Base-by-base conservation (phyloP, 176 grass and related monocot genomes). In the Cenchrus fungigraminus region DNA sequence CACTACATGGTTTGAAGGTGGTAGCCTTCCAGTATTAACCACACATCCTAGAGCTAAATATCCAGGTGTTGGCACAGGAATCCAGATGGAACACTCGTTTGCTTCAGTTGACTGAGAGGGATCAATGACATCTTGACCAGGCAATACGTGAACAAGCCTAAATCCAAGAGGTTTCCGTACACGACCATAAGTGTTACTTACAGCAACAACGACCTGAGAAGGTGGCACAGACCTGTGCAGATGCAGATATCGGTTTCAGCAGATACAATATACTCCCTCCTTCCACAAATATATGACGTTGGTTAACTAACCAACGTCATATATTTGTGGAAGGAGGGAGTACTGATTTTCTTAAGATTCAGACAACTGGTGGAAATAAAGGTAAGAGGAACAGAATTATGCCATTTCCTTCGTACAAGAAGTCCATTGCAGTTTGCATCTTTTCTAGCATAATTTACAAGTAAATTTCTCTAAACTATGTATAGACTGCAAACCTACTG, bases 141-240 rank as follows among this genome's bases (percentile, higher is more conserved):
- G 86, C 31, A 98, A 85, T 58, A 78, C 66, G 83, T 87, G 80
- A 78, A 98, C 81, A 80, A 94, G 93, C 84, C 61, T 87, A 91
- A 95, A 98, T 72, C 93, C 93, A 81, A 95, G 72, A 89, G 96
- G 89, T 80, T 91, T 98, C 49, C 93, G 90, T 70, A 98, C 96
- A 85, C 96, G 93, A n/a, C 93, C 93, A 87, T 98, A 98, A 52
- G 89, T 94, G 55, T 95, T 98, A 83, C 91, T 95, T 76, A 98
- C 72, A 75, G 96, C 96, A 86, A 98, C 86, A 59, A 98, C 96
- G 78, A 95, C 93, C 79, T 98, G 93, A 85, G 91, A 95, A 71
- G 96, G 96, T 86, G 96, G 96, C 71, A 95, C 87, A 62, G 93
- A 87, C 85, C 96, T 98, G 77, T 62, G 54, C 55, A 88, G 47